phyloP scores from a whole-genome alignment of 495 filamentous ascomycete species.

The Penicillium cosmopolitanum region DNA sequence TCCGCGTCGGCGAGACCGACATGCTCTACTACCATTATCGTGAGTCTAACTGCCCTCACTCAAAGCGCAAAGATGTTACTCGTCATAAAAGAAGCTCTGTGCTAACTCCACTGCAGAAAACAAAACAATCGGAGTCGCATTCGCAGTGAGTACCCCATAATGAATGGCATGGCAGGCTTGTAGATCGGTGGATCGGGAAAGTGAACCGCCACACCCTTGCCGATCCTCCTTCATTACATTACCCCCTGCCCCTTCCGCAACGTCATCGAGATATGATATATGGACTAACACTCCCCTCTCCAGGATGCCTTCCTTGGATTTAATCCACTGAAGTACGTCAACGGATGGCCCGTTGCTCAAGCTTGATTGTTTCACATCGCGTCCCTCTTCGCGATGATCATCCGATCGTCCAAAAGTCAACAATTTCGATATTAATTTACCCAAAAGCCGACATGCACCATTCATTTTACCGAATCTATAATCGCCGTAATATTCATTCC shows the following conservation, averaged over 20 bases:
- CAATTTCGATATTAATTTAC: background rate
- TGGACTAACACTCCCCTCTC: constrained; percentile 19
- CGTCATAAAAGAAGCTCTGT: constrained; percentile 1
- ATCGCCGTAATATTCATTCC: too few species aligned
- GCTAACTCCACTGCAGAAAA: constrained; percentile 40
- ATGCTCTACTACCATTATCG: constrained; percentile 54
- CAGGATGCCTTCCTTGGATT: constrained; percentile 50
- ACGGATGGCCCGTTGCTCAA: constrained; percentile 48
- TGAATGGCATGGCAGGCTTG: constrained; percentile 16
- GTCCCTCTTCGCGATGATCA: too few species aligned
- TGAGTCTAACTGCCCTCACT: constrained; percentile 21
- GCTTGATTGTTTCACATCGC: constrained; percentile 16
- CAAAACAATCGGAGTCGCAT: constrained; percentile 43
- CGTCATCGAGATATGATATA: constrained; percentile 7
- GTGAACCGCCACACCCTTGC: constrained; percentile 13
- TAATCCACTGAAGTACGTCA: constrained; percentile 43
- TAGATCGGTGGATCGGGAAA: constrained; percentile 3
- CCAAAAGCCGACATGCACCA: too few species aligned
- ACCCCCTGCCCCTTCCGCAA: background rate
- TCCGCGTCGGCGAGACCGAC: constrained; percentile 39
- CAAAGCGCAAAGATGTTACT: background rate
- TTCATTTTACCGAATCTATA: too few species aligned
- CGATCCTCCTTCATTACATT: constrained; percentile 25
- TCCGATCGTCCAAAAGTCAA: background rate
- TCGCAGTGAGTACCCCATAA: constrained; percentile 32